Percentiles rank a stretch among this genome's conserved stretches.
phyloP scores from a whole-genome alignment of 192 early-diverging fungal genomes.

The Coemansia sp. region DNA sequence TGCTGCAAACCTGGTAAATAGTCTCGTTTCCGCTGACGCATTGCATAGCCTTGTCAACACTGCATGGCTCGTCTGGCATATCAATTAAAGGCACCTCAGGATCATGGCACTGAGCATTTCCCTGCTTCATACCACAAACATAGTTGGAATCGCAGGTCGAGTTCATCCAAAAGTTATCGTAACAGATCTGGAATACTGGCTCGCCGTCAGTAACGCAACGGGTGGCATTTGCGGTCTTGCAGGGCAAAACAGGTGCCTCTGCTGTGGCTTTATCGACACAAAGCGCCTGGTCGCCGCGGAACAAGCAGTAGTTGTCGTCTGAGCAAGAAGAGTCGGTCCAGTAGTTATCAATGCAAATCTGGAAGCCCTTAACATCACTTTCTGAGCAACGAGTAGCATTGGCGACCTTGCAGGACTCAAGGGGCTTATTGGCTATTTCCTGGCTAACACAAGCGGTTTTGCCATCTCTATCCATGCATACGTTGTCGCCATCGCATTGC shows the following conservation, averaged over 20 bases:
- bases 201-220: conserved; percentile 16
- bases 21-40: conserved; percentile 20
- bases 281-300: conserved; percentile 5
- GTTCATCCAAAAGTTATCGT: conserved; percentile 26
- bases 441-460: conserved; percentile 27
- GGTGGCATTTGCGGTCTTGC: conserved; percentile 16
- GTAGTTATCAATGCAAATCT: conserved; percentile 35
- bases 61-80: conserved; percentile 32
- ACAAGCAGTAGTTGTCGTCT: conserved; percentile 19
- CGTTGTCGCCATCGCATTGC: conserved; percentile 33
- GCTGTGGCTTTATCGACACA: conserved; percentile 31
- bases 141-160: conserved; percentile 26
- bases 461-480: conserved; percentile 27
- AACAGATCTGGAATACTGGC: conserved; percentile 24
- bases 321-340: conserved; percentile 42
- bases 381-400: conserved; percentile 28
- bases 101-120: conserved; percentile 31
- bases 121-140: conserved; percentile 33
- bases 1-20: conserved; percentile 34
- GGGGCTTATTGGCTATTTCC: conserved; percentile 26
- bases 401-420: conserved; percentile 15
- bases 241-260: conserved; percentile 22
- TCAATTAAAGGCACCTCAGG: conserved; percentile 28
- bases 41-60: conserved; percentile 10
- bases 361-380: conserved; percentile 26